Conservation (phyloP, 768 basidiomycete genomes). For the Neoboletus subvelutipes region DNA sequence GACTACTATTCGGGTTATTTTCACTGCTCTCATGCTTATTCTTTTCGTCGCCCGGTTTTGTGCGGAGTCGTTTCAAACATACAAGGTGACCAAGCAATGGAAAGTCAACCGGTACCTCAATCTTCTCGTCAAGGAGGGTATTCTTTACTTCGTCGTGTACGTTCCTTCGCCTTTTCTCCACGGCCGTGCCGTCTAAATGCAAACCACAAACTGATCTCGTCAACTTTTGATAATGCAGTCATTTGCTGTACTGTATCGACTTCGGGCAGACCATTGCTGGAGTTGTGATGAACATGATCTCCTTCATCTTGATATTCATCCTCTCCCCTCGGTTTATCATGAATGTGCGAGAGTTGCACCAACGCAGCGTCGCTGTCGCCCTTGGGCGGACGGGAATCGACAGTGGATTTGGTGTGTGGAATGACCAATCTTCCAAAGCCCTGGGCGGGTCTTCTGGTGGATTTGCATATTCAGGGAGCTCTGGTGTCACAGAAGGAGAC, state of each 20-base stretch:
- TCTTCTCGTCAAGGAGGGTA: constrained; percentile 14
- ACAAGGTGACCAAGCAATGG: constrained; percentile 12
- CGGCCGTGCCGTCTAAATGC: neutral
- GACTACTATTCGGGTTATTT: constrained; percentile 10
- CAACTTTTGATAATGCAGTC: constrained; percentile 1
- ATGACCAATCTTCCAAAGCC: neutral
- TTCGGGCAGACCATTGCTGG: neutral
- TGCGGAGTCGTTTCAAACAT: constrained; percentile 10
- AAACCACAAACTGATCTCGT: neutral
- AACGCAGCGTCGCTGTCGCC: neutral
- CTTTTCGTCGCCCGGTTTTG: constrained; percentile 4
- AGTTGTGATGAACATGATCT: neutral
- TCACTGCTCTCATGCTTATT: constrained; percentile 11
- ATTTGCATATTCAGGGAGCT: neutral
- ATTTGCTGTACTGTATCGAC: constrained; percentile 12
- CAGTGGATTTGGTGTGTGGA: constrained; percentile 11
- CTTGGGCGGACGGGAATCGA: constrained; percentile 3
- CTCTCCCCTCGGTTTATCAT: constrained; percentile 22
- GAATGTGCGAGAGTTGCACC: constrained; percentile 13
- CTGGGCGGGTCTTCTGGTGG: neutral
- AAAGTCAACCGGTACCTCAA: constrained; percentile 13
- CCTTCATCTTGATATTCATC: constrained; percentile 2
- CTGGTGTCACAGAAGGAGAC: neutral
- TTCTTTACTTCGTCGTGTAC: constrained; percentile 21
- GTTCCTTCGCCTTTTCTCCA: neutral